Evolutionary conservation across 73 alveolate genomes (phyloP), one percentile per base, ranked within the genome.

Genomic region (Paramecium sexaurelia): DNA sequence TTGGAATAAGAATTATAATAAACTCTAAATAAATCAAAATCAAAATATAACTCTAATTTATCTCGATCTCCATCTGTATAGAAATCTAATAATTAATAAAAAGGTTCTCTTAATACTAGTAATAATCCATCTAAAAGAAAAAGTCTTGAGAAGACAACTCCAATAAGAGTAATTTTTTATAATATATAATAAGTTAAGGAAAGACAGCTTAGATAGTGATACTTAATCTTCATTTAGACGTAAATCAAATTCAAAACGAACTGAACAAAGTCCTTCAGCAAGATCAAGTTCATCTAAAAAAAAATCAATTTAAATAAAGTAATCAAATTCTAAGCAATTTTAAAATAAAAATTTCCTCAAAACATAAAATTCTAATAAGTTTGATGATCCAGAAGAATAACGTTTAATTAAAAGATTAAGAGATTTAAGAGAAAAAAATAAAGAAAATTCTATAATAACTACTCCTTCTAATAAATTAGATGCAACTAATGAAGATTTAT

Each of bases 391-490:
- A 22, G 85, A 67, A 32, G 85, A 67, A 67, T 67, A 67, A 27
- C 8, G 45, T 22, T 27, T 68, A 27, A 26, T 68, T 26, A 17
- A 68, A 26, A 68, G 55, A 61, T 26, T 61, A 17, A 61, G 17
- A 26, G 83, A 68, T 29, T 20, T 67, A 32, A 67, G 85, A 4
- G 85, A 67, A 32, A 67, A 36, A 67, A 67, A 67, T 67, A 67
- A 67, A 67, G 85, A 67, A 20, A 68, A 68, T 15, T 5, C 85
- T 5, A 11, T 68, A 32, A 24, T 56, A 56, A 0, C 55, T 10
- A 68, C 55, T 1, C 13, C 35, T 5, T 20, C 43, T 17, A 61
- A 29, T 61, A 5, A 22, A 10, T 3, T 61, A 3, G 40, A 20
- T 17, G 7, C 83, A 61, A 6, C 83, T 17, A 19, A 2, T 3